phyloP scores from a whole-genome alignment of 257 asterid species.

The Solanum pennellii region DNA sequence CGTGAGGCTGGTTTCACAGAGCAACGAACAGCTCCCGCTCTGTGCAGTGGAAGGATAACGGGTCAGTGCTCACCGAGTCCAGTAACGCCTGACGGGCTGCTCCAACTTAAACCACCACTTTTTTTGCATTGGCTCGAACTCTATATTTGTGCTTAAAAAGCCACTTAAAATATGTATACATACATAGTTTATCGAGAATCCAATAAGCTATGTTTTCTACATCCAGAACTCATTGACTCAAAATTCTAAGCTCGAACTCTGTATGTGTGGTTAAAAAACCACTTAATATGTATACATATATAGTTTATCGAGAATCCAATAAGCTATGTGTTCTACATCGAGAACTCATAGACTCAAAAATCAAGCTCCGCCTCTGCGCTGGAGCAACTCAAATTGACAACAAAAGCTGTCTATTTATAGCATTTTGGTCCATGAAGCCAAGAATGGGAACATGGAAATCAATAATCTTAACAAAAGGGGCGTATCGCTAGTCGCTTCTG shows the following conservation, averaged over 20 bases:
- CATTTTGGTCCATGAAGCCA: conserved; percentile 50
- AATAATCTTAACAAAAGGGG: conserved; percentile 57
- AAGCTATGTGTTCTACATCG: not conserved
- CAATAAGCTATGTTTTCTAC: too few species aligned
- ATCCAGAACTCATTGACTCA: too few species aligned
- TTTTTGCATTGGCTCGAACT: not conserved
- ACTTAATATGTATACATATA: too few species aligned
- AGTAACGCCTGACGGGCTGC: not conserved
- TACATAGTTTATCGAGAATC: too few species aligned
- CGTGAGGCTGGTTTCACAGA: not conserved
- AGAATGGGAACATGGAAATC: conserved; percentile 55
- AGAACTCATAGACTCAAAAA: not conserved
- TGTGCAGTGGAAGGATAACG: not conserved
- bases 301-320: not conserved
- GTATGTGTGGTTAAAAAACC: too few species aligned
- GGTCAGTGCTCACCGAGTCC: not conserved
- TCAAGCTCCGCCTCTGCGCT: not conserved
- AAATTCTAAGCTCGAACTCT: too few species aligned
- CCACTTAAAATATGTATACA: too few species aligned
- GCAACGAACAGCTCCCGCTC: not conserved
- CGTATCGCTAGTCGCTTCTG: conserved; percentile 11
- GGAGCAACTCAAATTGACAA: not conserved
- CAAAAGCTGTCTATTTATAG: conserved; percentile 7
- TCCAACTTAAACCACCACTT: not conserved
- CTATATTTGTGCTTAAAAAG: too few species aligned